Conservation (phyloP, 805 yeast species). For the Komagataella pseudopastoris region DNA sequence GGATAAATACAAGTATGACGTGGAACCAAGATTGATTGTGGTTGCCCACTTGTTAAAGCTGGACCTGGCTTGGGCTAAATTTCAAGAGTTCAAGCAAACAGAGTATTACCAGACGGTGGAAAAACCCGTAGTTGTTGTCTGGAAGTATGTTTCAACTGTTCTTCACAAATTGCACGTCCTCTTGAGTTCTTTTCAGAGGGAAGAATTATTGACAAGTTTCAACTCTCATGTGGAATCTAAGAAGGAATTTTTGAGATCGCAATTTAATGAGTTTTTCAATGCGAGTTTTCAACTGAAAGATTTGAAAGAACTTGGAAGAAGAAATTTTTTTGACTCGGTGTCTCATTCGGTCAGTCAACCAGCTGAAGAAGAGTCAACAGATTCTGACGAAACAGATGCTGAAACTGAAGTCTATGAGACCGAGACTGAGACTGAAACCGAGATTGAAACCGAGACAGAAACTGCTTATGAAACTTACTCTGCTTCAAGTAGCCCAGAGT, state of each 20-base stretch:
- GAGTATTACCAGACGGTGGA: neutral
- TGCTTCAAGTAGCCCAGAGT: neutral
- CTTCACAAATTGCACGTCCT: neutral
- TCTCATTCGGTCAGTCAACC: neutral
- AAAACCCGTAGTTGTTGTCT: neutral
- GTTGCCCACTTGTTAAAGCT: constrained; percentile 1
- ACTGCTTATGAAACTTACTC: neutral
- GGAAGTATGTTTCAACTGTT: neutral
- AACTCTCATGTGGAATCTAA: constrained; percentile 13
- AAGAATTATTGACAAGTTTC: neutral
- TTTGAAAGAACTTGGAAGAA: constrained; percentile 6
- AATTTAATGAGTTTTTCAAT: constrained; percentile 15
- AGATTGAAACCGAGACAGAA: constrained; percentile 14
- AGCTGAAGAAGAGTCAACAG: neutral
- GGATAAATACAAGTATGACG: neutral
- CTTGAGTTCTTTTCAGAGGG: neutral
- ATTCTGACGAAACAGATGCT: neutral
- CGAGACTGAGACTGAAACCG: constrained; percentile 11
- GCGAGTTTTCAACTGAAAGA: constrained; percentile 15
- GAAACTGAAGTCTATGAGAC: constrained; percentile 2
- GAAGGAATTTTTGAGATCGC: constrained; percentile 16
- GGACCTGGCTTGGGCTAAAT: neutral
- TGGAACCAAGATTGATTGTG: neutral
- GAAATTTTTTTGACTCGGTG: neutral
- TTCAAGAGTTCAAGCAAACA: neutral